phyloP scores from a whole-genome alignment of 2,329 filamentous ascomycete species.

The Huntiella decipiens region DNA sequence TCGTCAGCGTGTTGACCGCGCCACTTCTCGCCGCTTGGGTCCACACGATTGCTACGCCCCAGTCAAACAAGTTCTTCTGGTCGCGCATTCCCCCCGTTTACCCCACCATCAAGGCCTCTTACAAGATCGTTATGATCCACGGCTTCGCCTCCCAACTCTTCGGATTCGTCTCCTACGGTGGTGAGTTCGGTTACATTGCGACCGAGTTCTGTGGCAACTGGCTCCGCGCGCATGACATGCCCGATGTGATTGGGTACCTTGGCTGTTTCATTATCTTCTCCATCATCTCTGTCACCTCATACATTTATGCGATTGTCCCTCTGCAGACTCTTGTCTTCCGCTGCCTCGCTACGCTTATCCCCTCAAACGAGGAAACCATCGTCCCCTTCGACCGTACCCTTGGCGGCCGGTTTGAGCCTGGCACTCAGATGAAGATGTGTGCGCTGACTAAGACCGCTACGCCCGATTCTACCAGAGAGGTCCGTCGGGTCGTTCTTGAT shows the following conservation, averaged over 20 bases:
- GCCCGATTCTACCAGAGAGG: too few species aligned
- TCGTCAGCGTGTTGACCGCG: constrained; percentile 20
- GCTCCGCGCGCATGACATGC: constrained; percentile 11
- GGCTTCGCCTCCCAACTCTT: constrained; percentile 37
- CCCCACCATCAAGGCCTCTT: constrained; percentile 47
- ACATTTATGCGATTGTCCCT: constrained; percentile 45
- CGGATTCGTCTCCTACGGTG: constrained; percentile 26
- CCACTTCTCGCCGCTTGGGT: constrained; percentile 52
- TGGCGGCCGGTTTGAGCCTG: constrained; percentile 33
- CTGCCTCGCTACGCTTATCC: constrained; percentile 71
- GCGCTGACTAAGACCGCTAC: too few species aligned
- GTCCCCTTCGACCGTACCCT: constrained; percentile 84
- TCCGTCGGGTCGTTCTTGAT: too few species aligned
- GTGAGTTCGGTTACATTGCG: constrained; percentile 20
- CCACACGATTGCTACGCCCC: constrained; percentile 62
- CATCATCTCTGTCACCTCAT: constrained; percentile 23
- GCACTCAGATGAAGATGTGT: too few species aligned
- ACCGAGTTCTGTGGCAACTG: constrained; percentile 13
- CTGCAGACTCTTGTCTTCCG: constrained; percentile 59
- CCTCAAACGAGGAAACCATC: constrained; percentile 63
- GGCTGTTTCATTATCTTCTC: constrained; percentile 15
- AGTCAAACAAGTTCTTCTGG: constrained; percentile 44
- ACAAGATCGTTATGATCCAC: constrained; percentile 43
- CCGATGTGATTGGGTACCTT: constrained; percentile 19
- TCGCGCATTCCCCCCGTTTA: constrained; percentile 48